Percentiles rank a stretch among this genome's conserved stretches.
phyloP scores from a whole-genome alignment of 140 eudicot genomes.

The Anethum foeniculum region DNA sequence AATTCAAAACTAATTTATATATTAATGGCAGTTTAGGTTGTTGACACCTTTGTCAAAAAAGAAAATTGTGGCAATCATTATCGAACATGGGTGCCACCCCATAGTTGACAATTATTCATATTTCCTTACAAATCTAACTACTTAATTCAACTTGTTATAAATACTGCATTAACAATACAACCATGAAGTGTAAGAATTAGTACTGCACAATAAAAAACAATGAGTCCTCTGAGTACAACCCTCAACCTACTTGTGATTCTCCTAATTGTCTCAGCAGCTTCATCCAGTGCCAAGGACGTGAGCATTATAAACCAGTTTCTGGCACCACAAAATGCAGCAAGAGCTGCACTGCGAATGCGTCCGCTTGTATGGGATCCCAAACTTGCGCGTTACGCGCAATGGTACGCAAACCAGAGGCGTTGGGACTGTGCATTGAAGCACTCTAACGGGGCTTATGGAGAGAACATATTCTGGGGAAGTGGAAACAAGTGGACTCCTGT shows the following conservation, averaged over 20 bases:
- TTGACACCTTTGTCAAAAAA: constrained; percentile 7
- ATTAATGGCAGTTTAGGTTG: not conserved
- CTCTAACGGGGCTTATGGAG: constrained; percentile 83
- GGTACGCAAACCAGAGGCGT: constrained; percentile 55
- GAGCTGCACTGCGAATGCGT: constrained; percentile 35
- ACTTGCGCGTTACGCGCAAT: constrained; percentile 47
- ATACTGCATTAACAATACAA: not conserved
- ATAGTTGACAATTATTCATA: constrained; percentile 2
- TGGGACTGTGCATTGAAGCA: constrained; percentile 60
- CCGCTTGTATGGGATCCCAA: constrained; percentile 56
- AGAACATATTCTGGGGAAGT: constrained; percentile 83
- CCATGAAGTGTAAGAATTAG: no score
- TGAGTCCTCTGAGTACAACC: constrained; percentile 9
- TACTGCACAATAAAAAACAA: not conserved
- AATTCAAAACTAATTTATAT: not conserved
- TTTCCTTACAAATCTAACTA: not conserved
- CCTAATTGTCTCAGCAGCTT: constrained; percentile 14
- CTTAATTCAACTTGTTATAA: not conserved
- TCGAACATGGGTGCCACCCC: constrained; percentile 15
- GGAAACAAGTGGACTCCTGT: constrained; percentile 46
- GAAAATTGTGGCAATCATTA: constrained; percentile 5
- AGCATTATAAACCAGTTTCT: constrained; percentile 31
- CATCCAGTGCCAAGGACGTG: constrained; percentile 18
- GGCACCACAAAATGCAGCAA: constrained; percentile 56
- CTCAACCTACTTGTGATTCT: constrained; percentile 21